Base-by-base conservation (phyloP, 139 green algal species). In the Ostreobium quekettii region DNA sequence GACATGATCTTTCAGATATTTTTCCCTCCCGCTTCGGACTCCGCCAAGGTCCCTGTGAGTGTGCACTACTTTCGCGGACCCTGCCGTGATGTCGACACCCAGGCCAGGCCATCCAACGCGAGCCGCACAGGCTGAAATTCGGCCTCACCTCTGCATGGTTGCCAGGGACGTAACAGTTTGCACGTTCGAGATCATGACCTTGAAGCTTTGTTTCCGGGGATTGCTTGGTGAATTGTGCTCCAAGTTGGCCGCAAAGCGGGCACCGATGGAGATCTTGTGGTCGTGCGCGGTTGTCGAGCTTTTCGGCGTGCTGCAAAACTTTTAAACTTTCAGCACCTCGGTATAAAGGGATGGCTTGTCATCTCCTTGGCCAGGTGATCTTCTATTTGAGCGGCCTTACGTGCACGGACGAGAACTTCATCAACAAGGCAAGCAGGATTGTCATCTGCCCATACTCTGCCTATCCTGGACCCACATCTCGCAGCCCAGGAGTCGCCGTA, bases 371-470 rank as follows among this genome's bases (percentile, higher is more conserved):
- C 36, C 85, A 85, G 73, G 77, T 92, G 32, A 60, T 95, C 7
- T 89, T 85, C 69, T 96, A 81, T 60, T 81, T 96, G 1, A 82
- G 64, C 22, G 90, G 90, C 2, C 81, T 96, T 7, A 95, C 90
- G n/a, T 96, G 90, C 80, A 92, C 80, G 0, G 86, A 95, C 62
- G 82, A 92, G 33, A 96, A 93, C 62, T 81, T 93, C 64, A 88
- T 83, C 11, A 74, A 79, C 36, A 96, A 96, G 76, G 62, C 79
- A 8, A 84, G 85, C 1, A 62, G n/a, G n/a, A n/a, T n/a, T n/a
- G n/a, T n/a, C n/a, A n/a, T n/a, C n/a, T n/a, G n/a, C n/a, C n/a
- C n/a, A n/a, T n/a, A n/a, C n/a, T n/a, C n/a, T n/a, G n/a, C n/a
- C n/a, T n/a, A n/a, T n/a, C n/a, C n/a, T n/a, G n/a, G n/a, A n/a